Conservation (phyloP, 345 rosid genomes). For the Gossypium mustelinum region DNA sequence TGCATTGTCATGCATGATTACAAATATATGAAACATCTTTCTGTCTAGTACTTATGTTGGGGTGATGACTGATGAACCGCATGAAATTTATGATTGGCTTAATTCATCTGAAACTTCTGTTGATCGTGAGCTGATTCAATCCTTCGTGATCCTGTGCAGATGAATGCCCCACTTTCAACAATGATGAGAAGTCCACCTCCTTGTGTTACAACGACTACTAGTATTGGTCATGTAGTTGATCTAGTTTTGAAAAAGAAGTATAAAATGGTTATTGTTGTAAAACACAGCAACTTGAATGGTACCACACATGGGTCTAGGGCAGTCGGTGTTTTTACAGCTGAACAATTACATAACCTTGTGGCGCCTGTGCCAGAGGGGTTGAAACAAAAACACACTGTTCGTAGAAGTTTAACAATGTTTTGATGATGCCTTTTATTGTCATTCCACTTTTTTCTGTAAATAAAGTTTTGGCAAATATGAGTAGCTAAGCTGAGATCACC, state of each 20-base stretch:
- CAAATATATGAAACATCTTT: neutral
- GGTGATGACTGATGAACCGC: neutral
- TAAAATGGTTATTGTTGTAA: constrained; percentile 59
- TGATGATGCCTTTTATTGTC: neutral
- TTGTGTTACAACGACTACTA: constrained; percentile 50
- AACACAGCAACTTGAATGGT: constrained; percentile 29
- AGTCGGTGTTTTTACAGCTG: constrained; percentile 61
- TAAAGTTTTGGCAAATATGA: neutral
- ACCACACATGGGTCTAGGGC: constrained; percentile 36
- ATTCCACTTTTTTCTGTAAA: neutral
- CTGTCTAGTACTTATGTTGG: neutral
- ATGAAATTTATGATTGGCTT: neutral
- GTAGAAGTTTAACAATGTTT: constrained; percentile 11
- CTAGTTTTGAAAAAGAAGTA: constrained; percentile 54
- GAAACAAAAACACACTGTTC: constrained; percentile 22
- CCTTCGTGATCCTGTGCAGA: constrained; percentile 33
- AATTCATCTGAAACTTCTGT: constrained; percentile 1
- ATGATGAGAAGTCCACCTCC: constrained; percentile 79
- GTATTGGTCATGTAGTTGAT: constrained; percentile 52
- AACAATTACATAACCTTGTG: constrained; percentile 40
- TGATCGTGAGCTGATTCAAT: neutral
- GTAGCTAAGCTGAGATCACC: neutral
- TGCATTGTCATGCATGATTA: neutral
- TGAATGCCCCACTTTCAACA: constrained; percentile 47
- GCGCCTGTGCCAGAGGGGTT: constrained; percentile 23